A percentile compares a stretch with the other conserved stretches of the same genome.
phyloP scores from a whole-genome alignment of 345 rosid genomes.

The Lepidium sativum region DNA sequence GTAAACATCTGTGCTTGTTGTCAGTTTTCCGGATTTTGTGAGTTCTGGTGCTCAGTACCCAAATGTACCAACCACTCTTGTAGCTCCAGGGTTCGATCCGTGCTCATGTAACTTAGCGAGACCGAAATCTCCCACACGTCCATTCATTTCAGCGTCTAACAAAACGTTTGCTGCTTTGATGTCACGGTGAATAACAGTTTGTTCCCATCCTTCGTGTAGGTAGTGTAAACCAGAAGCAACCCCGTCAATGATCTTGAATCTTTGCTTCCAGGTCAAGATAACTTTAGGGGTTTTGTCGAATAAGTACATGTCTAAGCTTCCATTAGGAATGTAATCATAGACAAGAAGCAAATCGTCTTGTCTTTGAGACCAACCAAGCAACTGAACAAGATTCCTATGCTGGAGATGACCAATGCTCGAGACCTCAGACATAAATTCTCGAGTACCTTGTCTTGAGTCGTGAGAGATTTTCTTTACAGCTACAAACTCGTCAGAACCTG shows the following conservation, averaged over 20 bases:
- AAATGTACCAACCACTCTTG: slow-evolving; percentile 88
- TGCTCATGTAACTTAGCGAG: slow-evolving; percentile 82
- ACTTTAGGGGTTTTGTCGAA: slow-evolving; percentile 46
- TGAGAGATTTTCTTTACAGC: slow-evolving; percentile 76
- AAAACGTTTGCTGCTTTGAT: slow-evolving; percentile 82
- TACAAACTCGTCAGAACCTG: slow-evolving; percentile 37
- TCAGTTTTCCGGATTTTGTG: slow-evolving; percentile 71
- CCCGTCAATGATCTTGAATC: slow-evolving; percentile 67
- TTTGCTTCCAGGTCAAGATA: slow-evolving; percentile 65
- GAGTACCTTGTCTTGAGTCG: slow-evolving; percentile 76
- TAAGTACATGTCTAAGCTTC: slow-evolving; percentile 81
- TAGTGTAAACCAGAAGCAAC: slow-evolving; percentile 82
- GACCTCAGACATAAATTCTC: slow-evolving; percentile 79
- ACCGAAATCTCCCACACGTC: slow-evolving; percentile 83
- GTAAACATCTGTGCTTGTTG: slow-evolving; percentile 69
- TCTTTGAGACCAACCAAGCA: slow-evolving; percentile 75
- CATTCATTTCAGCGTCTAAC: slow-evolving; percentile 65
- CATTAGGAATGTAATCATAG: slow-evolving; percentile 84
- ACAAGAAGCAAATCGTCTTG: slow-evolving; percentile 57
- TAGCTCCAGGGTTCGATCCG: slow-evolving; percentile 57
- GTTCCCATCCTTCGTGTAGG: slow-evolving; percentile 93
- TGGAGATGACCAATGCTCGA: slow-evolving; percentile 77
- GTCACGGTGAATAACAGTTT: slow-evolving; percentile 84
- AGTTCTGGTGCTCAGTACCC: slow-evolving; percentile 96
- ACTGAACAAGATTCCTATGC: slow-evolving; percentile 79